Base-by-base conservation (phyloP, 1,139 yeast species). In the Debaryomycetaceae sp. region DNA sequence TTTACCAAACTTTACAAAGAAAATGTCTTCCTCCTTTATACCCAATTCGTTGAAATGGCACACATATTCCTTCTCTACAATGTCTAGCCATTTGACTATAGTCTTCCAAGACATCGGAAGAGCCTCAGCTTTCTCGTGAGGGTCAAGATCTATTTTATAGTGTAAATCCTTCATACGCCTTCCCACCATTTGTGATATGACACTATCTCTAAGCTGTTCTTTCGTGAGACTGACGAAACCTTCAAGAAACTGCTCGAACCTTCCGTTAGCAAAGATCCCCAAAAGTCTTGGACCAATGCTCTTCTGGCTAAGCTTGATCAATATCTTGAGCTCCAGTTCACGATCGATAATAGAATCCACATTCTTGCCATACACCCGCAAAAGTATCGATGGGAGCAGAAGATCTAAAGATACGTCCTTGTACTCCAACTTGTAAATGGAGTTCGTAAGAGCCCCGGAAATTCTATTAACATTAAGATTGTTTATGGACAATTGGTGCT, bases 81-180 rank as follows among this genome's bases (percentile, higher is more conserved):
- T 65, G 5, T 60, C 60, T 34, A 81, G 50, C 99, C 99, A 93
- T 56, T 84, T 85, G 43, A 72, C 73, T 49, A 90, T 81, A 47
- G 82, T 75, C 39, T 62, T 65, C 95, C 96, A 90, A 11, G 81
- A 76, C 45, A 75, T 72, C 0, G 98, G 89, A 23, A 63, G 43
- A 20, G 57, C 60, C 1, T 86, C 87, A 8, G 62, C 61, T 33
- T 79, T 76, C 30, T 62, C 63, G 1, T 86, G 87, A 8, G 61
- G 59, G 13, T 79, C 77, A 45, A 93, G 68, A n/a, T 79, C 80
- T 30, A 93, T 82, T 57, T 91, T 90, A 49, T 77, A 77, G 60
- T 93, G 99, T 49, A 93, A 75, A 56, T 93, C 98, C 57, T 93
- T 85, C 98, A 93, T 93, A 69, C 99, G 83, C 70, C 96, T 82